These are phyloP conservation scores for Smittium culicis DNA, from an alignment of 371 early-diverging fungal species.

Conservation along the genomic window DNA sequence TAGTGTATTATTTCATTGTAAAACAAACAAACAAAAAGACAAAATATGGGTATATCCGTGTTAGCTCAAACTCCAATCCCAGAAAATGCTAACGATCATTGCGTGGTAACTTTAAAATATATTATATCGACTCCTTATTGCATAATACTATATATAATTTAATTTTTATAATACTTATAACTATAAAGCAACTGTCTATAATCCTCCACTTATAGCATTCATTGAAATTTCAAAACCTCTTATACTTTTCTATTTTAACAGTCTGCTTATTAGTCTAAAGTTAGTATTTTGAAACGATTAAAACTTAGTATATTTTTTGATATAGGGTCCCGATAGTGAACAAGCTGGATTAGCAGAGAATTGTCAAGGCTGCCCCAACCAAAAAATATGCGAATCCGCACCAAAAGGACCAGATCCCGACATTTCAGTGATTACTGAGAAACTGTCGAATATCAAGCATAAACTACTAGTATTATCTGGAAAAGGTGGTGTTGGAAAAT, in stretches of 20 bases:
- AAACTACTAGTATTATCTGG: constrained; percentile 93
- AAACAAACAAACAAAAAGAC: too few relatives aligned
- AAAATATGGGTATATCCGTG: background rate
- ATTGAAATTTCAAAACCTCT: too few relatives aligned
- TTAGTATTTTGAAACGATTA: constrained; percentile 20
- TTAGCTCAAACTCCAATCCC: constrained; percentile 6
- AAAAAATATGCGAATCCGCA: constrained; percentile 71
- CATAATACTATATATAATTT: too few relatives aligned
- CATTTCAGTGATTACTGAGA: constrained; percentile 54
- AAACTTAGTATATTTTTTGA: constrained; percentile 16
- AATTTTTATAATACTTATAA: too few relatives aligned
- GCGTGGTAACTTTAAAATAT: constrained; percentile 16
- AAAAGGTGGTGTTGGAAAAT: constrained; percentile 99
- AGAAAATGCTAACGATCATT: constrained; percentile 29
- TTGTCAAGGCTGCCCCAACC: constrained; percentile 97
- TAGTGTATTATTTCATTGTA: too few relatives aligned
- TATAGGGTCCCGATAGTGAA: constrained; percentile 63
- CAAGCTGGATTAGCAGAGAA: constrained; percentile 83
- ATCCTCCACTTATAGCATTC: too few relatives aligned
- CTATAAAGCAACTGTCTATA: too few relatives aligned
- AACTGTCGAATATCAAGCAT: constrained; percentile 49
- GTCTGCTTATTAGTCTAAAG: too few relatives aligned
- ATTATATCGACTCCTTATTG: background rate
- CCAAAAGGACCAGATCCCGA: constrained; percentile 94
- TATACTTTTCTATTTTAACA: too few relatives aligned